Base-by-base conservation (phyloP, 2,329 filamentous ascomycete genomes). In the Mycosphaerella arachidis region DNA sequence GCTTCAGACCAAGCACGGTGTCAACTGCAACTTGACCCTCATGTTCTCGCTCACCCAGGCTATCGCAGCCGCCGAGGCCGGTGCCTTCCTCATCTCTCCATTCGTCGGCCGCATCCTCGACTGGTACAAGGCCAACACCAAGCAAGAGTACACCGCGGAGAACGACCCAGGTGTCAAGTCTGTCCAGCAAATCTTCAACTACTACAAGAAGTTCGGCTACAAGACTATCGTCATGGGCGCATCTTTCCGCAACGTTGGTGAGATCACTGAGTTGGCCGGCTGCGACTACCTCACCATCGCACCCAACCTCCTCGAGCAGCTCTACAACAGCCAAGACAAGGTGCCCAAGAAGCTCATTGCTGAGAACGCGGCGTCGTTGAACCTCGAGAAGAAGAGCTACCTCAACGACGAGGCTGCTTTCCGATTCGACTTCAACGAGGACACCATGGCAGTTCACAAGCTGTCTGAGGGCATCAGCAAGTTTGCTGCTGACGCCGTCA, bases 131-230 rank as follows among this genome's bases (percentile, higher is more conserved):
- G 91, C 91, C 61, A 82, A 87, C 71, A 90, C 87, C 78, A 96
- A 96, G 88, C 92, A 95, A 86, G 90, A 94, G 69, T 99, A 92
- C 87, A 74, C 83, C 76, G 85, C 91, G 77, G 82, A 90, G 79
- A 90, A 96, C 78, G 94, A 99, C 83, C 94, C 94, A 59, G 94
- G 94, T 83, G 94, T 99, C 79, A 85, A 91, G 82, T 93, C 89
- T 68, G 94, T 99, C 75, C 85, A 93, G 84, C 76, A 73, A 78
- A 99, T 99, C 83, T 99, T 89, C 87, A 94, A 99, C 86, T 99
- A 99, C 90, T 99, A 99, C 89, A 99, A 99, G 91, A 97, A 97
- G 86, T 91, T 82, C 78, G 91, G 90, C 78, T 97, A 99, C 88
- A 96, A 96, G 73, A 99, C 94, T 78, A 97, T 97, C 72, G 94